A percentile compares a stretch with the other conserved stretches of the same genome.
phyloP scores from a whole-genome alignment of 768 basidiomycete species.

The Macrolepiota albuminosa region DNA sequence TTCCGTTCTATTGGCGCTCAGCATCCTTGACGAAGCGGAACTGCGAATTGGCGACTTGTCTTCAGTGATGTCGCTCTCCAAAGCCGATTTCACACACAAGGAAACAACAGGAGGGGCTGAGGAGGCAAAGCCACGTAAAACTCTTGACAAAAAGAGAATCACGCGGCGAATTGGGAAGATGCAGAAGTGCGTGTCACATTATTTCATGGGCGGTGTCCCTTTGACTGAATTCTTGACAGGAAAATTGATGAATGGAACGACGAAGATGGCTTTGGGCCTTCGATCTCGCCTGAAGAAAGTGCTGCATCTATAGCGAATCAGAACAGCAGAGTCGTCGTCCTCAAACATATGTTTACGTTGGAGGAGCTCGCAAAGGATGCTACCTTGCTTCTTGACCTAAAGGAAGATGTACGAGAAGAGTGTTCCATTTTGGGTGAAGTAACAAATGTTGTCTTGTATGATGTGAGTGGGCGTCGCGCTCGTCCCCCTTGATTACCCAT shows the following conservation, averaged over 20 bases:
- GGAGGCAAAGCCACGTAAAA: conserved; percentile 49
- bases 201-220: not conserved
- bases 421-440: conserved; percentile 89
- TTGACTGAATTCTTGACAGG: conserved; percentile 34
- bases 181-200: conserved; percentile 56
- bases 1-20: conserved; percentile 81
- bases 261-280: conserved; percentile 86
- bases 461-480: conserved; percentile 51
- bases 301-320: conserved; percentile 36
- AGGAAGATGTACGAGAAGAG: conserved; percentile 95
- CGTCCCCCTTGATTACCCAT: not conserved
- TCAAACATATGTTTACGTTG: conserved; percentile 93
- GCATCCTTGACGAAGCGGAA: conserved; percentile 88
- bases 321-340: conserved; percentile 78
- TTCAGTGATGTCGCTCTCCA: conserved; percentile 67
- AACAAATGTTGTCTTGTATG: conserved; percentile 92
- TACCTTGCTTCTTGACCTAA: conserved; percentile 82
- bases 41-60: conserved; percentile 75
- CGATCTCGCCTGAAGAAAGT: conserved; percentile 51
- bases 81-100: conserved; percentile 79
- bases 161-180: conserved; percentile 77
- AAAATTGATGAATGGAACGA: conserved; percentile 94
- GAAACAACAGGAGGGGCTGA: conserved; percentile 34
- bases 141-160: conserved; percentile 73
- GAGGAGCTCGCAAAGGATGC: conserved; percentile 83